Evolutionary conservation across 2,329 filamentous ascomycete genomes (phyloP), one percentile per base, ranked within the genome.

Genomic region (Alternaria sp.): DNA sequence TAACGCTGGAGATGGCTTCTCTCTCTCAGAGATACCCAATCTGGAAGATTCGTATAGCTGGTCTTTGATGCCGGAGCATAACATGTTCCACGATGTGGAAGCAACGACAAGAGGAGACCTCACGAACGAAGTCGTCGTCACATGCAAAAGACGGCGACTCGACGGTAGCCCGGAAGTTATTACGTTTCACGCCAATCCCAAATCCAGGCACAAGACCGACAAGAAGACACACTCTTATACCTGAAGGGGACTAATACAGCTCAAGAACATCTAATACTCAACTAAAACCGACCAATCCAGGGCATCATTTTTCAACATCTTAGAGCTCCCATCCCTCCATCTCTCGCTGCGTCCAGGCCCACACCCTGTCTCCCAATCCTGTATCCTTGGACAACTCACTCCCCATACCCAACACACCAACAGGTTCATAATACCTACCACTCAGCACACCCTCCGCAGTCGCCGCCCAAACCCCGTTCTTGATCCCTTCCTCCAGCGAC

Each of bases 11-110:
- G 20, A 55, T 0, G 44, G 41, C 18, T 50, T 58, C n/a, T 12
- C 25, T 9, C 10, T 64, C 6, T 9, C 14, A 5, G 30, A 61
- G 1, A 20, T 55, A 3, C 59, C 58, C 4, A 37, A 20, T 15
- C 5, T 58, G 18, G 30, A 33, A 18, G 23, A 18, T n/a, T 12
- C 7, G 6, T 37, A 23, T 14, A 21, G 6, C 3, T 51, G 28
- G 49, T 21, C 28, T 33, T 15, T 23, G 18, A 14, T 58, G 21
- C 54, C 59, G 10, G 59, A 51, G 10, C 50, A 55, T 15, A 50
- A 21, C 44, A n/a, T 60, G 21, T 60, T 60, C 26, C 30, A 60
- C 20, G 28, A 55, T 8, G 51, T 55, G 10, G 28, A 60, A n/a
- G 51, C 49, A 14, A 33, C 53, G 6, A 20, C 54, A 14, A 28